Conservation (phyloP, 257 asterid genomes). For the Anisodus acutangulus region DNA sequence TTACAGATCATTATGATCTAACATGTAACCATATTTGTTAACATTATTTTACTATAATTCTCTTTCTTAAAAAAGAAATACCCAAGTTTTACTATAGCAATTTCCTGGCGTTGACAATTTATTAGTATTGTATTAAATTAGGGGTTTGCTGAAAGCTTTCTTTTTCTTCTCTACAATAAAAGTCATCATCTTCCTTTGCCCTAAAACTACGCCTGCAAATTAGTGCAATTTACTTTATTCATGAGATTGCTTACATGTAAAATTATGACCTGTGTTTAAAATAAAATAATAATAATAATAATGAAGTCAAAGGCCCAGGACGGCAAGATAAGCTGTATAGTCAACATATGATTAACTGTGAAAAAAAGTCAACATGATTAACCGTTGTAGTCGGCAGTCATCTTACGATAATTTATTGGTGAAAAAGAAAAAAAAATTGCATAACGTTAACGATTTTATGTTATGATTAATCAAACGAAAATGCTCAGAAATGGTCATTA, state of each 20-base stretch:
- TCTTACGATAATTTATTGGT: constrained; percentile 16
- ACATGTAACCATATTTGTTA: not conserved
- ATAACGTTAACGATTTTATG: not conserved
- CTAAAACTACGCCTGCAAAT: constrained; percentile 50
- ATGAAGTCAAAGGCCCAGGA: constrained; percentile 46
- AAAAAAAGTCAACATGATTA: not conserved
- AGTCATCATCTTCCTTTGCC: constrained; percentile 42
- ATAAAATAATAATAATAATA: not conserved
- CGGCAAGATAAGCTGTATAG: constrained; percentile 22
- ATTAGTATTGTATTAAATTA: not conserved
- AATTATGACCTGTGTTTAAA: constrained; percentile 41
- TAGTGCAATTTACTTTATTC: constrained; percentile 22
- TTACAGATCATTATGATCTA: constrained; percentile 32
- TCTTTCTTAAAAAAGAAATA: too few relatives aligned
- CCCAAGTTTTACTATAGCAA: not conserved
- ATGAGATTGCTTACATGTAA: constrained; percentile 29
- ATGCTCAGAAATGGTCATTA: not conserved
- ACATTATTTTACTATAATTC: not conserved
- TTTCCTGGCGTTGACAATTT: not conserved
- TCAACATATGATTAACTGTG: constrained; percentile 36
- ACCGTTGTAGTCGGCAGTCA: constrained; percentile 34
- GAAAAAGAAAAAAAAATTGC: not conserved
- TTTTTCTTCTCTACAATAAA: constrained; percentile 17
- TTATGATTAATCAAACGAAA: not conserved
- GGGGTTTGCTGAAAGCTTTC: not conserved